Evolutionary conservation across 2,329 filamentous ascomycete genomes (phyloP).

Genomic region (Cladosporium sp.): DNA sequence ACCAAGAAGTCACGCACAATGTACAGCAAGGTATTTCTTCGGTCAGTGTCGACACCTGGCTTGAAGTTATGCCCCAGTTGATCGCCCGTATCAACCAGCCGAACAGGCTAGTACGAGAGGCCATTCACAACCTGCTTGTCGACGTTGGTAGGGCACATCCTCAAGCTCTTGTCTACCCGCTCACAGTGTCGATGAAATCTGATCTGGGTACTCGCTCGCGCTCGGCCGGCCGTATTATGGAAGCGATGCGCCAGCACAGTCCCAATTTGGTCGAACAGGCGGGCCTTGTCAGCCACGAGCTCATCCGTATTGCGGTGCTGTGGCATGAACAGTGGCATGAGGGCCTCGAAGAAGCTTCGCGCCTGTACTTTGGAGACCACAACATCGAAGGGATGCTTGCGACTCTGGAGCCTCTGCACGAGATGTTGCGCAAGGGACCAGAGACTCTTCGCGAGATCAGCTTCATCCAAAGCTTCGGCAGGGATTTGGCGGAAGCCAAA

Average conservation of each 20-base stretch:
- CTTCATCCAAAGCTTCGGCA: conserved; percentile 94
- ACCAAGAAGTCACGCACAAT: conserved; percentile 80
- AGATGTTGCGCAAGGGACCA: conserved; percentile 83
- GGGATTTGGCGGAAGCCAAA: conserved; percentile 89
- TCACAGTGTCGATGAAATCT: conserved; percentile 98
- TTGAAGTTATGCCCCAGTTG: conserved; percentile 95
- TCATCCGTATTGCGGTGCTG: conserved; percentile 92
- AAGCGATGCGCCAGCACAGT: conserved; percentile 95
- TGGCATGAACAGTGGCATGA: conserved; percentile 99
- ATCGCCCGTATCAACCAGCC: conserved; percentile 98
- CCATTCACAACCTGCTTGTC: conserved; percentile 86
- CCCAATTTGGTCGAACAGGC: conserved; percentile 91
- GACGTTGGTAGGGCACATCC: conserved; percentile 94
- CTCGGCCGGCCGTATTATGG: conserved; percentile 92
- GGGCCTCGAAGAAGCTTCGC: conserved; percentile 91
- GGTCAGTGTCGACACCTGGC: conserved; percentile 96
- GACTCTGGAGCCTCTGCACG: conserved; percentile 85
- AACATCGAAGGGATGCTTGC: conserved; percentile 98
- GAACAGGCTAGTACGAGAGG: conserved; percentile 80
- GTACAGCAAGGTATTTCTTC: conserved; percentile 88
- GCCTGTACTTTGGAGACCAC: conserved; percentile 94
- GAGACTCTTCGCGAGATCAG: conserved; percentile 95
- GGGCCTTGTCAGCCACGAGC: conserved; percentile 89
- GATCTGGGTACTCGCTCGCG: conserved; percentile 80
- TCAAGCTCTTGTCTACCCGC: conserved; percentile 91